A percentile compares a stretch with the other conserved stretches of the same genome.
These are phyloP conservation scores for Wallacemonas sp. DNA, from an alignment of 208 protist genomes.

Conservation along the genomic window DNA sequence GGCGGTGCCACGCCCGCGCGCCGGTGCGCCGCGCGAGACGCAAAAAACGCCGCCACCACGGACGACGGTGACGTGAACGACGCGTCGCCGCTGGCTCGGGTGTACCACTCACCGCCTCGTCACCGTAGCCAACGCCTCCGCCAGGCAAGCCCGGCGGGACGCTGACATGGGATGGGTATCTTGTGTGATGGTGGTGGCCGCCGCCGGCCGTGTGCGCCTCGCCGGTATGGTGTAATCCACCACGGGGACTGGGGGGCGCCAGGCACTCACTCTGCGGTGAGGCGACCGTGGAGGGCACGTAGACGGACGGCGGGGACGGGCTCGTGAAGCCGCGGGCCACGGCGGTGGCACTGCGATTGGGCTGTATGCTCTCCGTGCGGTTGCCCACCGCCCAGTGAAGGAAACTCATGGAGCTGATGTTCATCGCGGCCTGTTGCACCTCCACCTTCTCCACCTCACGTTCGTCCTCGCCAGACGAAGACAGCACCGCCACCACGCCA, in stretches of 20 bases:
- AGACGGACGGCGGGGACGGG: not conserved
- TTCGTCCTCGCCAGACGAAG: conserved; percentile 3
- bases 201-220: too few relatives aligned
- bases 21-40: not conserved
- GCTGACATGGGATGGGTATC: too few relatives aligned
- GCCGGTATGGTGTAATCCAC: too few relatives aligned
- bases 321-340: not conserved
- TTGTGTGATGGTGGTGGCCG: too few relatives aligned
- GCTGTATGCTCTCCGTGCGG: not conserved
- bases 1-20: not conserved
- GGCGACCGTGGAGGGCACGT: not conserved
- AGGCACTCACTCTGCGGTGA: not conserved
- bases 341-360: not conserved
- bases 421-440: conserved; percentile 4
- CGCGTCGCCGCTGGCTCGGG: not conserved
- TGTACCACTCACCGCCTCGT: too few relatives aligned
- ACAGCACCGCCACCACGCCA: conserved; percentile 1
- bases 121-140: too few relatives aligned
- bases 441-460: conserved; percentile 1
- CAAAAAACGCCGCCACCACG: not conserved
- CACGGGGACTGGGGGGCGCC: not conserved
- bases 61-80: not conserved
- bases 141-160: too few relatives aligned
- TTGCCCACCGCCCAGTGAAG: conserved; percentile 4
- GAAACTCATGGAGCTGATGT: not conserved